Percentiles rank a stretch among this genome's conserved stretches.
These are phyloP conservation scores for Erodium maritimum DNA, from an alignment of 345 rosid species.

Conservation along the genomic window DNA sequence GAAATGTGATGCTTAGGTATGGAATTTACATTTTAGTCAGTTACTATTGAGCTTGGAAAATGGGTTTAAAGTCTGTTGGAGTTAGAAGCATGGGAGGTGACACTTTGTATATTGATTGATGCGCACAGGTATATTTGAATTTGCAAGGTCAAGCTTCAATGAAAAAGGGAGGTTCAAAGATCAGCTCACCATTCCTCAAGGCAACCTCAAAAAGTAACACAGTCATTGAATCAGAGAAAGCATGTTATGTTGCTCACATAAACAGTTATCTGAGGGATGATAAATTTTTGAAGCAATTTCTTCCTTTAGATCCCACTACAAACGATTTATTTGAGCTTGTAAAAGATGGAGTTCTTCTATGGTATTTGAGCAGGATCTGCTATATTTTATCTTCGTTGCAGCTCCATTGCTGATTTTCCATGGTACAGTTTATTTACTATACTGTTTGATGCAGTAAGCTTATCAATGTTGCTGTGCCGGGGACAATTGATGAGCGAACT, in stretches of 20 bases:
- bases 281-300: constrained; percentile 73
- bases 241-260: constrained; percentile 75
- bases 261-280: constrained; percentile 85
- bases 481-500: constrained; percentile 90
- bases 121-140: constrained; percentile 49
- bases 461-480: constrained; percentile 79
- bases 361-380: constrained; percentile 31
- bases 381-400: constrained; percentile 1
- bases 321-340: constrained; percentile 65
- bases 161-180: constrained; percentile 50
- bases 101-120: constrained; percentile 14
- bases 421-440: constrained; percentile 11
- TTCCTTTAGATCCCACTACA: constrained; percentile 69
- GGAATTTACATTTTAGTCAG: background rate
- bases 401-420: constrained; percentile 6
- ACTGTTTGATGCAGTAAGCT: constrained; percentile 49
- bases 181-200: constrained; percentile 61
- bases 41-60: background rate
- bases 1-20: constrained; percentile 1
- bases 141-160: constrained; percentile 50
- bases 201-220: constrained; percentile 55
- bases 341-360: constrained; percentile 83
- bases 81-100: constrained; percentile 7
- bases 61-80: background rate
- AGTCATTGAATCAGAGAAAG: constrained; percentile 62